Conservation (phyloP, 1,284 basidiomycete genomes). For the Hemileia vastatrix region DNA sequence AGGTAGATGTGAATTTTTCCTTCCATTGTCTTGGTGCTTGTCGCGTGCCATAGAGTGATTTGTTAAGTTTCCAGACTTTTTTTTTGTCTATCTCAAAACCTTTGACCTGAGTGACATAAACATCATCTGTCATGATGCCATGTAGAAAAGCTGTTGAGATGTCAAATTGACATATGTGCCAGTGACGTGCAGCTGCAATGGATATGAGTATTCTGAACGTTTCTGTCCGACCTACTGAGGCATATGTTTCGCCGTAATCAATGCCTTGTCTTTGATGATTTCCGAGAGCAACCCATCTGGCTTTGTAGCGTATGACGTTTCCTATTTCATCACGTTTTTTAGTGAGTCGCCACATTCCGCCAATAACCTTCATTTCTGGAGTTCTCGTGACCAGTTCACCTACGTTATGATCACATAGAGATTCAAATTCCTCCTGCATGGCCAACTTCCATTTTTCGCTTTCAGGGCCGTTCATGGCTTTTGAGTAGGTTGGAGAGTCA, state of each 20-base stretch:
- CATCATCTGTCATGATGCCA: no score
- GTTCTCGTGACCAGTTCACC: neutral
- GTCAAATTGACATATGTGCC: slow-evolving; percentile 1
- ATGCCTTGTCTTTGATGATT: neutral
- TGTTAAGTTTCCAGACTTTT: neutral
- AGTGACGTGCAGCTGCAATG: no score
- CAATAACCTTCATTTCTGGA: neutral
- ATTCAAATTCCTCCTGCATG: no score
- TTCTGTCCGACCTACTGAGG: neutral
- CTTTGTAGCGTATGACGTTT: neutral
- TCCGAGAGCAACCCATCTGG: no score
- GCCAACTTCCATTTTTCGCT: no score
- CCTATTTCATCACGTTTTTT: slow-evolving; percentile 1
- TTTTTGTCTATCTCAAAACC: no score
- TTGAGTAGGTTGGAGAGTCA: no score
- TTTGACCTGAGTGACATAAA: no score
- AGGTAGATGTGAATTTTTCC: no score
- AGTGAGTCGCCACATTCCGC: slow-evolving; percentile 7
- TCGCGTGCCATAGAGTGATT: slow-evolving; percentile 7
- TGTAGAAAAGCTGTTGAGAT: no score
- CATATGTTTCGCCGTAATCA: neutral
- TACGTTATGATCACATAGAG: no score
- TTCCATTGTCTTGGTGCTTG: neutral
- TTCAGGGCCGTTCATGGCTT: no score
- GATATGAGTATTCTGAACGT: slow-evolving; percentile 2